Base-by-base conservation (phyloP, 352 stramenopile genomes). In the Globisporangium nodosum region DNA sequence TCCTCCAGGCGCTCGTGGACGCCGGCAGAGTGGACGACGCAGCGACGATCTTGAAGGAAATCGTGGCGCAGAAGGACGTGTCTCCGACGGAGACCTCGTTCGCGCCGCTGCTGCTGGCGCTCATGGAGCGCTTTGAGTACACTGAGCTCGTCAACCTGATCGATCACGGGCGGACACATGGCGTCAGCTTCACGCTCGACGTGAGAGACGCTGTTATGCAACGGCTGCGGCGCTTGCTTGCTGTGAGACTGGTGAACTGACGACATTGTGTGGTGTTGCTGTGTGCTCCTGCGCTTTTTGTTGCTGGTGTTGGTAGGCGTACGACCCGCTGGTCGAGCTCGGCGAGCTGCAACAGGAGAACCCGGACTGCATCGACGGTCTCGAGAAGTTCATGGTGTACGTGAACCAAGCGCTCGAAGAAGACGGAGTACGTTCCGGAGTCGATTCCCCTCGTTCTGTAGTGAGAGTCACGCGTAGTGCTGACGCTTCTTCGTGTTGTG, bases 361-460 rank as follows among this genome's bases (percentile, higher is more conserved):
- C 40, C 60, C 60, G 21, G 68, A 80, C 52, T 71, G 76, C 54
- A 68, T 73, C 27, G 77, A 84, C 43, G 54, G 65, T 2, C 65
- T 87, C 39, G 71, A 77, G 47, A 62, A 47, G n/a, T 83, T 87
- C 49, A 85, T 87, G 73, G 42, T 65, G 40, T 87, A 84, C 56
- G 66, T 87, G 42, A 87, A 87, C 61, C 52, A 67, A 21, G 74
- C 77, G 13, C 57, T 87, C 35, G 69, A 70, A 46, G 67, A 69
- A 37, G 77, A 87, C 43, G 74, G 73, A 45, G 77, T 87, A 59
- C 47, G 65, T 72, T 31, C 35, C n/a, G 45, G 33, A 12, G 33
- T 16, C 11, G 13, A 18, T 12, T 18, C 3, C 37, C 37, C 2
- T 5, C 37, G 13, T 18, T 12, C 12, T 15, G 11, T 6, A 40